phyloP scores from a whole-genome alignment of 805 yeast species.

The Metschnikowia sp. region DNA sequence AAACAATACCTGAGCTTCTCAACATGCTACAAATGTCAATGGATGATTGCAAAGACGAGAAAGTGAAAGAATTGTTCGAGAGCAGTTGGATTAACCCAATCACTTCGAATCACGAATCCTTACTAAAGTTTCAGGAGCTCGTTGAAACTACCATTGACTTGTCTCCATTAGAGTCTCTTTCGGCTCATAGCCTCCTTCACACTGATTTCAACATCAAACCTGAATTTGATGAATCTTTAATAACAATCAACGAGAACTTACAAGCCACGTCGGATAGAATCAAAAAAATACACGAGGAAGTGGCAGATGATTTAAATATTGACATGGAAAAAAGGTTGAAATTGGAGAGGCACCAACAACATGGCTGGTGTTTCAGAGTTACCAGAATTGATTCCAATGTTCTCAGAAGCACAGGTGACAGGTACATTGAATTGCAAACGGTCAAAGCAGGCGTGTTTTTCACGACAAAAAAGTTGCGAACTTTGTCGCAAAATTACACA shows the following conservation, averaged over 20 bases:
- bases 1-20: slow-evolving; percentile 66
- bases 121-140: slow-evolving; percentile 72
- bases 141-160: slow-evolving; percentile 92
- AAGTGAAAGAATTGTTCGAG: slow-evolving; percentile 37
- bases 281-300: slow-evolving; percentile 54
- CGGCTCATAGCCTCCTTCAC: slow-evolving; percentile 28
- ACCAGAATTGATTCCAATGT: slow-evolving; percentile 87
- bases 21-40: slow-evolving; percentile 46
- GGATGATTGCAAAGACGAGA: slow-evolving; percentile 28
- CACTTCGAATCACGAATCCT: slow-evolving; percentile 43
- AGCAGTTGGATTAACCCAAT: slow-evolving; percentile 60
- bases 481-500: slow-evolving; percentile 55
- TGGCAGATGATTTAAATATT: slow-evolving; percentile 71
- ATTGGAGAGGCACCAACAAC: slow-evolving; percentile 79
- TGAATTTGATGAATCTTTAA: slow-evolving; percentile 79
- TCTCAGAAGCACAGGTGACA: slow-evolving; percentile 54
- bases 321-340: slow-evolving; percentile 88
- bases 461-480: slow-evolving; percentile 65
- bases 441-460: slow-evolving; percentile 95
- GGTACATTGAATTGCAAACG: slow-evolving; percentile 78
- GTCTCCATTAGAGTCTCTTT: slow-evolving; percentile 64
- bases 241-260: slow-evolving; percentile 55
- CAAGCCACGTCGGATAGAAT: slow-evolving; percentile 55
- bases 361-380: slow-evolving; percentile 93
- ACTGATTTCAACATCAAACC: slow-evolving; percentile 85